Evolutionary conservation across 305 asterid genomes (phyloP).

Genomic region (Solanum hybrid): DNA sequence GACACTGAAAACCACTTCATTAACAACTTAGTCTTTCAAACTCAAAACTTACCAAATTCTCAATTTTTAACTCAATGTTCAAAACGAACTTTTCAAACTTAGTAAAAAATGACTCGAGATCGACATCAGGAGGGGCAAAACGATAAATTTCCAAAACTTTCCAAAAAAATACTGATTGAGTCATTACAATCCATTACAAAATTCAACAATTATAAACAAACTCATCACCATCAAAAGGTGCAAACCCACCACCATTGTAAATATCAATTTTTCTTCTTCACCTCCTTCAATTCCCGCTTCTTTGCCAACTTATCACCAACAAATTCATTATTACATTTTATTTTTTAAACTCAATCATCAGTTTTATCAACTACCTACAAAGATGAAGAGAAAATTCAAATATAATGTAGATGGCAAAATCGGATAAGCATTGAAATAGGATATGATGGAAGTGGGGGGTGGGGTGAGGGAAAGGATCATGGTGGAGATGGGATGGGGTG

Average conservation of each 20-base stretch:
- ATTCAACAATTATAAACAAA: neutral
- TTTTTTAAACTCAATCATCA: neutral
- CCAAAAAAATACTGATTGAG: neutral
- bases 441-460: neutral
- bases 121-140: neutral
- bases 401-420: neutral
- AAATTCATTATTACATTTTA: no score
- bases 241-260: neutral
- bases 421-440: neutral
- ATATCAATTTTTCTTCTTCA: neutral
- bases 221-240: neutral
- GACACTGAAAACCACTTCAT: neutral
- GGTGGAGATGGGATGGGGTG: neutral
- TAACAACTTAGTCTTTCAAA: neutral
- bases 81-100: neutral
- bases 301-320: neutral
- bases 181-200: neutral
- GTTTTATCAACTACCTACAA: neutral
- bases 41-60: neutral
- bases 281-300: neutral
- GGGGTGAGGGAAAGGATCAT: neutral
- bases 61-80: neutral
- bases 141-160: neutral
- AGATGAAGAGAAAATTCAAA: neutral
- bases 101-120: neutral